phyloP scores from a whole-genome alignment of 2,329 filamentous ascomycete species.

The Keithomyces neogunnii region DNA sequence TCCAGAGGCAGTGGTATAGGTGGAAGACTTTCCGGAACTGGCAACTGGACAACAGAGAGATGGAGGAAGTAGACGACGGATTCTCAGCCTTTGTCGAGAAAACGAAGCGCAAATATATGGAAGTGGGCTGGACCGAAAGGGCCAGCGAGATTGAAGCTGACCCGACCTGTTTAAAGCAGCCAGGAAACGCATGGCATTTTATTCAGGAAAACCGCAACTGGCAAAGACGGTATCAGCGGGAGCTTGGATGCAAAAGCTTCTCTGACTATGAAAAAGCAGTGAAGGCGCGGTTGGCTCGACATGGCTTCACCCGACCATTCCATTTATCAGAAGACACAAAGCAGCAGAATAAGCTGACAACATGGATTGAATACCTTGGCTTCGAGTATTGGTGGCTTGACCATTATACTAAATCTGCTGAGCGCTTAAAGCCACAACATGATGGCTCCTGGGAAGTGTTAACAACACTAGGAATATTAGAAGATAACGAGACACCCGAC shows the following conservation, averaged over 20 bases:
- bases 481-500: slow-evolving; percentile 8
- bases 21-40: too few species aligned
- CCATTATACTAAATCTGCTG: slow-evolving; percentile 10
- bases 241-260: slow-evolving; percentile 13
- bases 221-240: slow-evolving; percentile 7
- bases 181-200: neutral
- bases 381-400: slow-evolving; percentile 19
- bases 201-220: slow-evolving; percentile 3
- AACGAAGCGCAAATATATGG: too few species aligned
- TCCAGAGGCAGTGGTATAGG: too few species aligned
- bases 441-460: slow-evolving; percentile 23
- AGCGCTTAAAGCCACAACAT: slow-evolving; percentile 14
- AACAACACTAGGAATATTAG: slow-evolving; percentile 17
- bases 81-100: too few species aligned
- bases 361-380: slow-evolving; percentile 30
- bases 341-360: slow-evolving; percentile 24
- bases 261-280: slow-evolving; percentile 15
- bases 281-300: slow-evolving; percentile 16
- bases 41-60: too few species aligned
- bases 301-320: slow-evolving; percentile 21
- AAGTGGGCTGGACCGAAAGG: too few species aligned
- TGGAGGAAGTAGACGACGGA: too few species aligned
- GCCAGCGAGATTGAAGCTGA: too few species aligned
- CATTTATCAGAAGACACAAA: slow-evolving; percentile 19
- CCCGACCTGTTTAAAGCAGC: too few species aligned